Evolutionary conservation across 192 early-diverging fungal genomes (phyloP).

Genomic region (Piromyces finnis): DNA sequence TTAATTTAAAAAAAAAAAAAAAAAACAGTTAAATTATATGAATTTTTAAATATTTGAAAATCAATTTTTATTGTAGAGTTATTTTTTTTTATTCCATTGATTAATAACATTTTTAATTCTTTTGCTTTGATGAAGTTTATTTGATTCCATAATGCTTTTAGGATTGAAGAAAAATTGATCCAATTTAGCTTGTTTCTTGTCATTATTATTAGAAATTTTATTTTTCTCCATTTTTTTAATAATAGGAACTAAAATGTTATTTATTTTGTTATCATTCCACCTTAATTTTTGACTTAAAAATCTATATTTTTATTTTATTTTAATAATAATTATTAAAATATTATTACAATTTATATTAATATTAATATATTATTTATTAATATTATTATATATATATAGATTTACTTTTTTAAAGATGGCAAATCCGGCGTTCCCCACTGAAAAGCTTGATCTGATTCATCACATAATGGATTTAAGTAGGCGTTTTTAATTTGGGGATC

Average conservation of each 20-base stretch:
- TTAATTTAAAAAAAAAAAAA: too few species aligned
- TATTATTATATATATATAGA: too few species aligned
- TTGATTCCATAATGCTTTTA: constrained; percentile 1
- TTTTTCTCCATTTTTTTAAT: constrained; percentile 19
- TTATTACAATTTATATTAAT: too few species aligned
- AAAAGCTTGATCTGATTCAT: constrained; percentile 32
- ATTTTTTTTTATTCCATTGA: constrained; percentile 1
- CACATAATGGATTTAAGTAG: constrained; percentile 63
- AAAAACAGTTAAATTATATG: too few species aligned
- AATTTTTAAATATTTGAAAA: too few species aligned
- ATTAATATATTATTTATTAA: too few species aligned
- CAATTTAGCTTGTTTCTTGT: constrained; percentile 11
- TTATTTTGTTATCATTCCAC: constrained; percentile 46
- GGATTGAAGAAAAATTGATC: constrained; percentile 11
- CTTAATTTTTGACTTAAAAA: constrained; percentile 38
- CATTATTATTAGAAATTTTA: constrained; percentile 1
- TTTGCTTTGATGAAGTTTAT: constrained; percentile 14
- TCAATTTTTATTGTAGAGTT: too few species aligned
- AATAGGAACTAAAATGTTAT: constrained; percentile 51
- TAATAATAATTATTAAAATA: too few species aligned
- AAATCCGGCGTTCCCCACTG: constrained; percentile 55
- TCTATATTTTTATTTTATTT: background rate
- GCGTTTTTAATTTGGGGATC: constrained; percentile 54
- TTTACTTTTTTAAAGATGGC: constrained; percentile 29
- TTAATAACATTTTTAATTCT: constrained; percentile 18